A percentile compares a stretch with the other conserved stretches of the same genome.
phyloP scores from a whole-genome alignment of 2,329 filamentous ascomycete species.

The Fusarium liriodendri region DNA sequence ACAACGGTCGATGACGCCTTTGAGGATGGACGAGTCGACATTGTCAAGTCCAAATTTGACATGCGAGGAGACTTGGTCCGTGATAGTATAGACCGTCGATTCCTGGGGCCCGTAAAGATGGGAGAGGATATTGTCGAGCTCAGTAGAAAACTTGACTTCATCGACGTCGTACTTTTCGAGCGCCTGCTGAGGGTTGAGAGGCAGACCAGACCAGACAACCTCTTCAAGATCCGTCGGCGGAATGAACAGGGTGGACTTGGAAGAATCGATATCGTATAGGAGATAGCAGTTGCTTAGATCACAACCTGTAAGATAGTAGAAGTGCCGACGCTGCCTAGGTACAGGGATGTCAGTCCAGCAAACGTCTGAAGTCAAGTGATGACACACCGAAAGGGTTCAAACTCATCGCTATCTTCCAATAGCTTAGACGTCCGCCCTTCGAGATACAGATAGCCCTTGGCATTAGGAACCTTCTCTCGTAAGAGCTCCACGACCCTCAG shows the following conservation, averaged over 20 bases:
- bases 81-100: not conserved
- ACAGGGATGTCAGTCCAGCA: not conserved
- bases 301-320: conserved; percentile 92
- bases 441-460: conserved; percentile 81
- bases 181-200: not conserved
- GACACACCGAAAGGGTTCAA: conserved; percentile 57
- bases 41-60: not conserved
- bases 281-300: conserved; percentile 82
- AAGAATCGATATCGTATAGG: conserved; percentile 75
- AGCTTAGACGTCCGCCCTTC: conserved; percentile 84
- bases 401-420: conserved; percentile 84
- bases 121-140: not conserved
- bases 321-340: conserved; percentile 83
- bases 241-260: not conserved
- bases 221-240: not conserved
- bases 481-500: conserved; percentile 84
- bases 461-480: conserved; percentile 70
- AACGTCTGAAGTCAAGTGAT: too few relatives aligned
- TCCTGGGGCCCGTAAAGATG: not conserved
- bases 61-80: not conserved
- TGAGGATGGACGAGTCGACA: not conserved
- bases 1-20: not conserved
- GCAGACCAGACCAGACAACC: not conserved
- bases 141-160: not conserved
- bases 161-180: not conserved